These are phyloP conservation scores for Podospora appendiculata DNA, from an alignment of 495 filamentous ascomycete species.

Conservation along the genomic window DNA sequence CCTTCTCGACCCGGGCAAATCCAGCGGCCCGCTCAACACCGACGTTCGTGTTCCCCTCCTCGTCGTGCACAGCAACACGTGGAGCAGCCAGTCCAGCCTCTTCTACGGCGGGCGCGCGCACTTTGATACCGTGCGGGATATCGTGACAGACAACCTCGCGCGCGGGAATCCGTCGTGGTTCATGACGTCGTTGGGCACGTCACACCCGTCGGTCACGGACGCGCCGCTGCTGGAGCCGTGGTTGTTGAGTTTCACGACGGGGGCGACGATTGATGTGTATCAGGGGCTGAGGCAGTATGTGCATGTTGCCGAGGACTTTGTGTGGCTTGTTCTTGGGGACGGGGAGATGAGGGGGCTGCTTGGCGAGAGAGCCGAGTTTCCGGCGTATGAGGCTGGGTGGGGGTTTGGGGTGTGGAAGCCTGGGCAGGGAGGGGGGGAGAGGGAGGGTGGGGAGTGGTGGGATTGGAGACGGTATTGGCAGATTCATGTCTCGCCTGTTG, in stretches of 20 bases:
- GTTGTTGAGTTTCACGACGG: slow-evolving; percentile 40
- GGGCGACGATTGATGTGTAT: slow-evolving; percentile 33
- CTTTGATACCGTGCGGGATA: slow-evolving; percentile 41
- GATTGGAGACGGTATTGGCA: slow-evolving; percentile 36
- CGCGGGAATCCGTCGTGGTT: slow-evolving; percentile 40
- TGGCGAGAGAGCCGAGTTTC: slow-evolving; percentile 30
- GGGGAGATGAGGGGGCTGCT: slow-evolving; percentile 25
- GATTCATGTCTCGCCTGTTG: slow-evolving; percentile 28
- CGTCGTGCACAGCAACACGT: slow-evolving; percentile 43
- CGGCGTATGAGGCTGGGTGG: slow-evolving; percentile 23
- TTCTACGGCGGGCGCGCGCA: slow-evolving; percentile 43
- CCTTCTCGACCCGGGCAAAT: slow-evolving; percentile 46
- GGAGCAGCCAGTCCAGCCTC: slow-evolving; percentile 35
- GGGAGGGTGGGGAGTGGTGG: slow-evolving; percentile 19
- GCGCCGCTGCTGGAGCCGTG: slow-evolving; percentile 44
- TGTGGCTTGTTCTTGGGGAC: slow-evolving; percentile 30
- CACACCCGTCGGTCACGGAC: slow-evolving; percentile 47
- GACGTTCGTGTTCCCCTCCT: slow-evolving; percentile 42
- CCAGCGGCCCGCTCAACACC: slow-evolving; percentile 41
- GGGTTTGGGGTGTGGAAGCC: slow-evolving; percentile 31
- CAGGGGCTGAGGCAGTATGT: slow-evolving; percentile 38
- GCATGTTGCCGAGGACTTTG: slow-evolving; percentile 36
- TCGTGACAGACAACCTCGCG: slow-evolving; percentile 30
- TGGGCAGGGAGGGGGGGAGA: slow-evolving; percentile 21
- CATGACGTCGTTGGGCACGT: slow-evolving; percentile 40